Percentiles rank a stretch among this genome's conserved stretches.
These are phyloP conservation scores for Cercospora brassicicola DNA, from an alignment of 2,329 filamentous ascomycete genomes.

Conservation along the genomic window DNA sequence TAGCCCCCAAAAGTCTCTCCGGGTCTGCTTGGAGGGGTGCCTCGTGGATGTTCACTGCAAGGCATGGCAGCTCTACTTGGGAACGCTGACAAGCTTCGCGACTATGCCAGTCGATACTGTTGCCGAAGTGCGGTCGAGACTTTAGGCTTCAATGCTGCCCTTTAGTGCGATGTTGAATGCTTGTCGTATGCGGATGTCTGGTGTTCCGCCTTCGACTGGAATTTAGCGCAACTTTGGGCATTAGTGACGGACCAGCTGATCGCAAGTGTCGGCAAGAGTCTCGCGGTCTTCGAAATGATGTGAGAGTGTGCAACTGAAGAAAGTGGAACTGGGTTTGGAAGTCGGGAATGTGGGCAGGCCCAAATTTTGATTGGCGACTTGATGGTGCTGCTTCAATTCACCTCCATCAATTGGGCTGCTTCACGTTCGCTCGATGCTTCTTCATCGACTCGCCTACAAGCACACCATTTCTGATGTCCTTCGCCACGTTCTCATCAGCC, in stretches of 20 bases:
- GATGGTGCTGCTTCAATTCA: not conserved
- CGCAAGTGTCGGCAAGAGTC: not conserved
- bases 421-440: slow-evolving; percentile 32
- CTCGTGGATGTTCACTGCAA: not conserved
- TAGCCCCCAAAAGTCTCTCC: not conserved
- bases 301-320: not conserved
- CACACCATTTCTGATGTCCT: slow-evolving; percentile 32
- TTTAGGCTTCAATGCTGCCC: not conserved
- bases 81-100: not conserved
- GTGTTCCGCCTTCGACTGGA: not conserved
- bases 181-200: not conserved
- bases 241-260: not conserved
- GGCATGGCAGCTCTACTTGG: not conserved
- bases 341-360: not conserved
- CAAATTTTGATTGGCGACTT: not conserved
- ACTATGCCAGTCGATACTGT: not conserved
- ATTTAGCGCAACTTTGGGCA: not conserved
- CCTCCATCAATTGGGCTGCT: slow-evolving; percentile 23
- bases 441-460: slow-evolving; percentile 33
- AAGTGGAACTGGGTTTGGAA: not conserved
- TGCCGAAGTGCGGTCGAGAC: not conserved
- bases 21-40: not conserved
- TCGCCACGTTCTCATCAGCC: slow-evolving; percentile 35
- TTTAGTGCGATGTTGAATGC: not conserved
- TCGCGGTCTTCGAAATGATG: not conserved